Percentiles rank a stretch among this genome's conserved stretches.
These are phyloP conservation scores for Tylopilus rubrobrunneus DNA, from an alignment of 768 basidiomycete species.

Conservation along the genomic window DNA sequence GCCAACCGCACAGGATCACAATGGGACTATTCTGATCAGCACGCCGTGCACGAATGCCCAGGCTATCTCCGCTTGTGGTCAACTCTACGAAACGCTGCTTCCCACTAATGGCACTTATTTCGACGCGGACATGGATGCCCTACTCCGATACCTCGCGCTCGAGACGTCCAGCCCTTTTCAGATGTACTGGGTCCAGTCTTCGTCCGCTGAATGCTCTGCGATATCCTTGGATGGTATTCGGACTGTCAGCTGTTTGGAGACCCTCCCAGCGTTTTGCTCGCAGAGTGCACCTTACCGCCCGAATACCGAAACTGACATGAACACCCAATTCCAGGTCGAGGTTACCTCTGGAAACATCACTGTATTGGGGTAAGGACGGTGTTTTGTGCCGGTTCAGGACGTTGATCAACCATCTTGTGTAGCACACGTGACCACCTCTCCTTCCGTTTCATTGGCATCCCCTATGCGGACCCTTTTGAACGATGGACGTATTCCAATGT, in stretches of 20 bases:
- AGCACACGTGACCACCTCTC: slow-evolving; percentile 46
- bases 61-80: slow-evolving; percentile 4
- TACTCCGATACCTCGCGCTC: slow-evolving; percentile 8
- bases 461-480: slow-evolving; percentile 32
- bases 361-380: slow-evolving; percentile 4
- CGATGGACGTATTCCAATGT: too few species aligned
- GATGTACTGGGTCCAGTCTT: slow-evolving; percentile 11
- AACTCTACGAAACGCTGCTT: slow-evolving; percentile 5
- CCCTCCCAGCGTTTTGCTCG: slow-evolving; percentile 7
- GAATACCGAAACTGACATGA: slow-evolving; percentile 5
- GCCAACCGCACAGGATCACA: slow-evolving; percentile 5
- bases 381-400: neutral
- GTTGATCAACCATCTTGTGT: neutral
- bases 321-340: slow-evolving; percentile 3
- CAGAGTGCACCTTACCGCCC: slow-evolving; percentile 10
- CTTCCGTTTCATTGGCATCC: slow-evolving; percentile 52
- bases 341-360: slow-evolving; percentile 6
- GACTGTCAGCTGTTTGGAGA: neutral
- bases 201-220: neutral
- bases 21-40: slow-evolving; percentile 5
- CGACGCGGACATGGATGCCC: slow-evolving; percentile 3
- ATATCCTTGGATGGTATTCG: slow-evolving; percentile 6
- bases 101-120: slow-evolving; percentile 9
- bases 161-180: slow-evolving; percentile 4
- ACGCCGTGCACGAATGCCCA: neutral